These are phyloP conservation scores for Talaromyces stipitatus DNA, from an alignment of 495 filamentous ascomycete genomes.

Conservation along the genomic window DNA sequence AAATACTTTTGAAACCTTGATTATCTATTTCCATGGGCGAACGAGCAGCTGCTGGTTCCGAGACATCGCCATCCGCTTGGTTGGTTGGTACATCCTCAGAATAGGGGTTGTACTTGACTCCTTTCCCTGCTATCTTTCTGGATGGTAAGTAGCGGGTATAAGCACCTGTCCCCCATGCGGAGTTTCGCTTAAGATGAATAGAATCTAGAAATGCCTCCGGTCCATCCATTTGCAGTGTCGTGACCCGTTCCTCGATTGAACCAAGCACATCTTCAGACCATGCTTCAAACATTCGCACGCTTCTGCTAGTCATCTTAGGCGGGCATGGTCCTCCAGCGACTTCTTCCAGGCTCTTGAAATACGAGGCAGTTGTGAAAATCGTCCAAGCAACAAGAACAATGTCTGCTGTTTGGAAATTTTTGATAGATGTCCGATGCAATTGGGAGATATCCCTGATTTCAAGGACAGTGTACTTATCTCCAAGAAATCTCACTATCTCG, in stretches of 20 bases:
- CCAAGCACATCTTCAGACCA: constrained; percentile 44
- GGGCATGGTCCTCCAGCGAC: constrained; percentile 41
- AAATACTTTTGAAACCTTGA: not conserved
- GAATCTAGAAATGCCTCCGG: constrained; percentile 19
- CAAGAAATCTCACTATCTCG: constrained; percentile 56
- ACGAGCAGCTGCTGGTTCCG: not conserved
- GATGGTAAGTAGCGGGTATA: constrained; percentile 6
- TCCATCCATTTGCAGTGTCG: constrained; percentile 20
- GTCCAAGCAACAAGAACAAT: constrained; percentile 49
- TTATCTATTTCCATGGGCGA: not conserved
- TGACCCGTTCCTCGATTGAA: constrained; percentile 34
- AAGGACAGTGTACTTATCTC: constrained; percentile 29
- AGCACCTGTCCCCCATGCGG: constrained; percentile 7
- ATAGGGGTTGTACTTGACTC: not conserved
- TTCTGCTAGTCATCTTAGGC: constrained; percentile 24
- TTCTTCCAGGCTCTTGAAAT: constrained; percentile 40
- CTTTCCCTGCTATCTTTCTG: constrained; percentile 1
- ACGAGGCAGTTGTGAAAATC: constrained; percentile 36
- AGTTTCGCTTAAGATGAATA: constrained; percentile 17
- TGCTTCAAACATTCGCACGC: constrained; percentile 39
- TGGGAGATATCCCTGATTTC: constrained; percentile 22
- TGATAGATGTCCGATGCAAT: constrained; percentile 27
- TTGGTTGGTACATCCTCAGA: constrained; percentile 3
- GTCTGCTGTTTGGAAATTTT: constrained; percentile 38
- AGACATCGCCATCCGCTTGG: constrained; percentile 2